These are phyloP conservation scores for Cladosporium sp. DNA, from an alignment of 2,329 filamentous ascomycete species.

Conservation along the genomic window DNA sequence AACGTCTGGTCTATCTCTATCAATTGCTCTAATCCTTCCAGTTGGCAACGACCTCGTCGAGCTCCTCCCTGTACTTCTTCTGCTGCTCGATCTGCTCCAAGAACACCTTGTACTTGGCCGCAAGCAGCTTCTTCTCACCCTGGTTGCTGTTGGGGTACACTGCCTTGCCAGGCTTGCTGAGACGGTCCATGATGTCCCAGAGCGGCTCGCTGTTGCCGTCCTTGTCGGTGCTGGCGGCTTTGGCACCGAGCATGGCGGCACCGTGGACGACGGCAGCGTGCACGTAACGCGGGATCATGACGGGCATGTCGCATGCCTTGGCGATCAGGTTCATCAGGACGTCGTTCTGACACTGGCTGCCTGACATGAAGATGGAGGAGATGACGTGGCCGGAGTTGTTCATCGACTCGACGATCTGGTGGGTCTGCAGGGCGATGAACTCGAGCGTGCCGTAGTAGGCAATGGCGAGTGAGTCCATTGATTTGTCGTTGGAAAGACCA, in stretches of 20 bases:
- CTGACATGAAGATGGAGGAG: slow-evolving; percentile 96
- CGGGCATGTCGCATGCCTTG: slow-evolving; percentile 86
- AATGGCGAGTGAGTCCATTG: slow-evolving; percentile 80
- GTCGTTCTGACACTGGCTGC: slow-evolving; percentile 94
- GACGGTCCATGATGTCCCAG: slow-evolving; percentile 96
- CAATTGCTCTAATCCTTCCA: slow-evolving; percentile 31
- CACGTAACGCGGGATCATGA: slow-evolving; percentile 90
- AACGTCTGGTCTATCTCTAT: not conserved
- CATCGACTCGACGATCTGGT: slow-evolving; percentile 93
- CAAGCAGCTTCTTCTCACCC: slow-evolving; percentile 75
- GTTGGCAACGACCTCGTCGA: slow-evolving; percentile 61
- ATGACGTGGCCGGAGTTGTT: slow-evolving; percentile 86
- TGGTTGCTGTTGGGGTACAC: slow-evolving; percentile 73
- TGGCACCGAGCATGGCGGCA: slow-evolving; percentile 97
- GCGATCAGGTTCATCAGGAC: slow-evolving; percentile 90
- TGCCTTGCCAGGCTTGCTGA: slow-evolving; percentile 89
- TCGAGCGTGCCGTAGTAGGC: slow-evolving; percentile 97
- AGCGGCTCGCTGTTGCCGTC: slow-evolving; percentile 80
- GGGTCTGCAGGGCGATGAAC: slow-evolving; percentile 95
- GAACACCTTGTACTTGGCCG: slow-evolving; percentile 94
- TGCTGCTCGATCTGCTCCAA: slow-evolving; percentile 87
- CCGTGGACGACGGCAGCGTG: slow-evolving; percentile 95
- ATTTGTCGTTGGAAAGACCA: slow-evolving; percentile 83
- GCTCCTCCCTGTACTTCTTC: slow-evolving; percentile 74
- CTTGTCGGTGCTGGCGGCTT: slow-evolving; percentile 82